Conservation (phyloP, 176 grass and related monocot genomes). For the Phoenix dactylifera region DNA sequence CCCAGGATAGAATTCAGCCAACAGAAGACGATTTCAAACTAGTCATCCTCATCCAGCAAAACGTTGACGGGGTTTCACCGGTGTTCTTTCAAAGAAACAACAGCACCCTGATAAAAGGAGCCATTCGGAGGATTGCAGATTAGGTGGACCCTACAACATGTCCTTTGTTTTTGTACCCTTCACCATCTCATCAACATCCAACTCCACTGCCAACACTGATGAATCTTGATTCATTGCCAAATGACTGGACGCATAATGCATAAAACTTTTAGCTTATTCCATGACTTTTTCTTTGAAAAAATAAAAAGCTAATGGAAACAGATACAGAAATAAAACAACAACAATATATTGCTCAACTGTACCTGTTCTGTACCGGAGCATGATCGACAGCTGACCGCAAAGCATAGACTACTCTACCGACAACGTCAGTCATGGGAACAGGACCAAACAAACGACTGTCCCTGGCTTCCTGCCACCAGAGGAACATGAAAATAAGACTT, state of each 20-base stretch:
- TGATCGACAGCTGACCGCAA: conserved; percentile 78
- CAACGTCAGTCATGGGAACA: conserved; percentile 71
- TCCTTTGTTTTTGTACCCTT: conserved; percentile 66
- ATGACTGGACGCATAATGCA: conserved; percentile 22
- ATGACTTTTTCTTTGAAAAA: no score
- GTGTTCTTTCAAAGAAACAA: no score
- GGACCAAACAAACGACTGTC: conserved; percentile 95
- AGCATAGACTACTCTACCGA: conserved; percentile 82
- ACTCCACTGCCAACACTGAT: conserved; percentile 71
- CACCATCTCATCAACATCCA: conserved; percentile 86
- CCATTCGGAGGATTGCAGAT: no score
- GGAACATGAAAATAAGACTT: neutral
- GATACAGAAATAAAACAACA: no score
- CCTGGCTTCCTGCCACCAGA: conserved; percentile 70
- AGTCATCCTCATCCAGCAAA: no score
- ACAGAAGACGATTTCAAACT: no score
- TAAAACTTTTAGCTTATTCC: no score
- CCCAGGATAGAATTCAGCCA: no score
- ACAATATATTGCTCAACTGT: neutral
- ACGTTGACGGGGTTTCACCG: no score
- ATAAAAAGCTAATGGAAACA: no score
- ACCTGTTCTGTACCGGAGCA: conserved; percentile 86
- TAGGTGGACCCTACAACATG: neutral
- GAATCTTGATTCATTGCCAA: conserved; percentile 58
- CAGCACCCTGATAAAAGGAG: no score